These are phyloP conservation scores for Pseudogymnoascus sp. DNA, from an alignment of 2,329 filamentous ascomycete species.

Conservation along the genomic window DNA sequence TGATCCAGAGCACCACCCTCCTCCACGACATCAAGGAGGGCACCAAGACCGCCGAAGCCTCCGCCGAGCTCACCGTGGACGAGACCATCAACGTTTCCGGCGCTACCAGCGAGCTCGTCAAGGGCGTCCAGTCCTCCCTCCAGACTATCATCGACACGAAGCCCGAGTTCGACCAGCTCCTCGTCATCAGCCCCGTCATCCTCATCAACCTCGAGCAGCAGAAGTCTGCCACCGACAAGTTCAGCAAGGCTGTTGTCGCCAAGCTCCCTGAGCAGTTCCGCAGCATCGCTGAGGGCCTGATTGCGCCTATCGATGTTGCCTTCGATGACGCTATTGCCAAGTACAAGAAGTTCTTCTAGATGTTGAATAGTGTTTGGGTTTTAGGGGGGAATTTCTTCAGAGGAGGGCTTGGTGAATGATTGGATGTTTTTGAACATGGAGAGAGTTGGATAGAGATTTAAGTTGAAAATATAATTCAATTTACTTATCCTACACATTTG, in stretches of 20 bases:
- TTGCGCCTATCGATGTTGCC: conserved; percentile 31
- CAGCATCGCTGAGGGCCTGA: conserved; percentile 23
- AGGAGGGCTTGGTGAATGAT: not conserved
- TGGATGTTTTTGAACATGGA: not conserved
- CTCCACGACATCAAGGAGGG: conserved; percentile 36
- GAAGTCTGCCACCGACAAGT: conserved; percentile 32
- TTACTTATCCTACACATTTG: not conserved
- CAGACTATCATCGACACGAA: conserved; percentile 26
- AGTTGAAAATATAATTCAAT: not conserved
- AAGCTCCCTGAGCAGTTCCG: conserved; percentile 18
- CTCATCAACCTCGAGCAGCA: conserved; percentile 36
- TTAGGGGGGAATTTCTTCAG: not conserved
- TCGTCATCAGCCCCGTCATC: conserved; percentile 36
- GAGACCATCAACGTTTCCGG: conserved; percentile 35
- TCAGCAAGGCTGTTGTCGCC: conserved; percentile 15
- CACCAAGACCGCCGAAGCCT: conserved; percentile 32
- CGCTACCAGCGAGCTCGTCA: conserved; percentile 21
- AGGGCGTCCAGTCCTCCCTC: conserved; percentile 12
- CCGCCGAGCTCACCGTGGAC: conserved; percentile 32
- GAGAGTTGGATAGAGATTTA: not conserved
- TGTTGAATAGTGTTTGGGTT: not conserved
- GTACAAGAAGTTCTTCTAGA: conserved; percentile 13
- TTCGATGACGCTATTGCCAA: conserved; percentile 17
- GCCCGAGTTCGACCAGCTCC: conserved; percentile 38
- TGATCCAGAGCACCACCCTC: conserved; percentile 33